Evolutionary conservation across 2,329 filamentous ascomycete species (phyloP), one percentile per base, ranked within the genome.

Genomic region (Orbilia quercus): DNA sequence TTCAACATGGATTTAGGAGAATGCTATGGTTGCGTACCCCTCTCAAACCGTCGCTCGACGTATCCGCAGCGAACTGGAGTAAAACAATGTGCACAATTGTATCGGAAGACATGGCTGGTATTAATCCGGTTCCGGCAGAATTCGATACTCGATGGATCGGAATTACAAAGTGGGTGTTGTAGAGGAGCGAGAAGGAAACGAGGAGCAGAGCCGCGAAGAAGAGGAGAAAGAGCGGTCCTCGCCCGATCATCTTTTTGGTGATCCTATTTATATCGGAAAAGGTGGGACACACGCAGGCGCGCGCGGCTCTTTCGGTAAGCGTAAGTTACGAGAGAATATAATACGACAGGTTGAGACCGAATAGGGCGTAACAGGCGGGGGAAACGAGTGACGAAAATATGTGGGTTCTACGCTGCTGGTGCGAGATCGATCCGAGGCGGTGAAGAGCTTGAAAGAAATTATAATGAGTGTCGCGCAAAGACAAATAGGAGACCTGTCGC

Each of bases 171-270:
- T 65, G 60, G 60, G 60, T 42, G 69, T 65, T 73, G 48, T 55
- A 73, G 40, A 73, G 57, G 34, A 73, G 48, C 54, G 69, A 73
- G 60, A 73, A 73, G 69, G 69, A 73, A 28, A 73, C 45, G 34
- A 73, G 60, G 40, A 73, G 69, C 36, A 73, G 69, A 31, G 34
- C 36, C 7, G 69, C 69, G 40, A 73, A 73, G 69, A 66, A 66
- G 60, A 73, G 69, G 47, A 73, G 60, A 22, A 73, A 73, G 54
- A 73, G 18, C 14, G 60, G 60, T 2, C 69, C 69, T 14, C 69
- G 60, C 47, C 69, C 69, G 54, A 73, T 73, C 69, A 73, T 72
- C 47, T 25, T 18, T 25, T 16, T 38, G 34, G 25, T 36, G 42
- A n/a, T n/a, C n/a, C n/a, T 48, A 58, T 54, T 20, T 1, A 22